Conservation (phyloP, 202 grass and related monocot genomes). For the Carex arenaria region DNA sequence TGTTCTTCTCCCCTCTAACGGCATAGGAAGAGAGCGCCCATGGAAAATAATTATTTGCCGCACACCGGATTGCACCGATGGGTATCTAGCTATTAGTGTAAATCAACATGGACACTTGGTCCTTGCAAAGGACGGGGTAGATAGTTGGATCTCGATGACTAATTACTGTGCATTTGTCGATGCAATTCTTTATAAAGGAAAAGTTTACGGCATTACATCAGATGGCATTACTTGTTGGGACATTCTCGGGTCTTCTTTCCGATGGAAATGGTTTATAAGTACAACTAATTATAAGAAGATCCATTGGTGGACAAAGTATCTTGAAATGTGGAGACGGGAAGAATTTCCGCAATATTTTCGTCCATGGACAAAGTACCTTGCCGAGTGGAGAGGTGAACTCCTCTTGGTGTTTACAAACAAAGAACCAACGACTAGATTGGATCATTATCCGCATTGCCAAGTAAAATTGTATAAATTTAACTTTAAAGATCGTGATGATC, state of each 20-base stretch:
- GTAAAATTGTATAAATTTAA: conserved; percentile 11
- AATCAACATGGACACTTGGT: background rate
- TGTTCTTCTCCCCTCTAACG: conserved; percentile 6
- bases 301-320: background rate
- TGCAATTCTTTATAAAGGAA: background rate
- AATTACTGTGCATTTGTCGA: background rate
- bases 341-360: background rate
- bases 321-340: background rate
- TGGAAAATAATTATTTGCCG: conserved; percentile 9
- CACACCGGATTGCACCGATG: background rate
- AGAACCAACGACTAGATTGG: background rate
- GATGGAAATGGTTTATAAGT: background rate
- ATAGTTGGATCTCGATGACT: conserved; percentile 20
- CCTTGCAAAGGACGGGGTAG: background rate
- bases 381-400: background rate
- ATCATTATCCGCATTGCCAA: background rate
- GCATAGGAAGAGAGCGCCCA: background rate
- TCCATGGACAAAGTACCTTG: background rate
- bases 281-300: background rate
- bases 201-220: background rate
- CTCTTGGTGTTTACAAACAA: background rate
- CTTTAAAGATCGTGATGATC: background rate
- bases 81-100: background rate
- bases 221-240: conserved; percentile 17
- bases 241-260: background rate